These are phyloP conservation scores for Lizanozyma gosingica DNA, from an alignment of 1,139 yeast species.

Conservation along the genomic window DNA sequence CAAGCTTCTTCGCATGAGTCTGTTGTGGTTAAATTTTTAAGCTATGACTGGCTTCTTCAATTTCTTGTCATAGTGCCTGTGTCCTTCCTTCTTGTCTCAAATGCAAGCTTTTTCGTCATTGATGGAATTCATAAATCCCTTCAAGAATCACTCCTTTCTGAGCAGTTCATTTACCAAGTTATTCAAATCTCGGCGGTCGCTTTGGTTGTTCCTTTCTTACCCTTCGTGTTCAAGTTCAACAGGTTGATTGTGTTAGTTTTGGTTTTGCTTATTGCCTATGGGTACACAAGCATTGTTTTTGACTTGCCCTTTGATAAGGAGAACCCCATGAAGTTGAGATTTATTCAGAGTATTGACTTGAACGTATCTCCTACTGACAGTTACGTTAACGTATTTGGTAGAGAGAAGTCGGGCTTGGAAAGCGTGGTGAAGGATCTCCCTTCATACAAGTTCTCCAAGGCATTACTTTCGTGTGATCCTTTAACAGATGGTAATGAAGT, in stretches of 20 bases:
- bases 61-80: constrained; percentile 60
- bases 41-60: constrained; percentile 79
- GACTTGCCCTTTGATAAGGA: constrained; percentile 46
- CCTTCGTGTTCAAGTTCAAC: constrained; percentile 66
- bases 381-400: constrained; percentile 41
- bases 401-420: constrained; percentile 32
- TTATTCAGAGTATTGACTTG: constrained; percentile 49
- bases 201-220: constrained; percentile 52
- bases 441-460: constrained; percentile 36
- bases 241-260: constrained; percentile 36
- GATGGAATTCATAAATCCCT: constrained; percentile 62
- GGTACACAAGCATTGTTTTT: constrained; percentile 27
- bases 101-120: constrained; percentile 43
- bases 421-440: constrained; percentile 52
- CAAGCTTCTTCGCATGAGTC: background rate
- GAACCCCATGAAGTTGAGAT: constrained; percentile 64
- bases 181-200: constrained; percentile 25
- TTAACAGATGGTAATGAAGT: constrained; percentile 38
- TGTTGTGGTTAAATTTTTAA: constrained; percentile 28
- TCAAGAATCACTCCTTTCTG: constrained; percentile 50
- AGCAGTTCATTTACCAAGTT: constrained; percentile 23
- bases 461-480: constrained; percentile 23
- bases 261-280: constrained; percentile 22
- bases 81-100: constrained; percentile 42
- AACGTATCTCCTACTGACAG: constrained; percentile 18